Evolutionary conservation across 2,329 filamentous ascomycete genomes (phyloP).

Genomic region (Venturia oleaginea): DNA sequence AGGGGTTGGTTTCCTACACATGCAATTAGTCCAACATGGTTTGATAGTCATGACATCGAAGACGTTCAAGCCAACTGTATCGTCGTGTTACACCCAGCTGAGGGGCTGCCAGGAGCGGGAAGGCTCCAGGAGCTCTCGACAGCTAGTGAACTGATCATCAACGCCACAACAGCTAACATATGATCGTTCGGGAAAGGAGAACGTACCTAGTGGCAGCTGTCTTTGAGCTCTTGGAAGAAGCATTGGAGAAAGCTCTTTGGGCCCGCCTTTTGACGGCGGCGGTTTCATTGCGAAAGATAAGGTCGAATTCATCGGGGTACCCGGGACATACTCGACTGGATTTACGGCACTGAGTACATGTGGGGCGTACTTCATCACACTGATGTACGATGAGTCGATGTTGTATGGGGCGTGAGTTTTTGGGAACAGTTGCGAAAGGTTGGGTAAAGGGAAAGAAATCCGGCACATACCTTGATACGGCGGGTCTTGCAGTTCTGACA

Average conservation of each 20-base stretch:
- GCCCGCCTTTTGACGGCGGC: slow-evolving; percentile 56
- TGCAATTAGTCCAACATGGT: not conserved
- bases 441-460: slow-evolving; percentile 12
- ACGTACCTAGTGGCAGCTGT: slow-evolving; percentile 20
- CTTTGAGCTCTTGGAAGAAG: slow-evolving; percentile 13
- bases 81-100: not conserved
- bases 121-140: not conserved
- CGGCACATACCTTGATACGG: slow-evolving; percentile 56
- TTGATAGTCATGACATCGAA: not conserved
- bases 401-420: not conserved
- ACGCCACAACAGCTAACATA: not conserved
- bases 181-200: slow-evolving; percentile 18
- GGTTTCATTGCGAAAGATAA: slow-evolving; percentile 65
- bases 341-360: slow-evolving; percentile 56
- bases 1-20: slow-evolving; percentile 1
- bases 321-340: slow-evolving; percentile 56
- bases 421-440: not conserved
- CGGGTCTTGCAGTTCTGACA: slow-evolving; percentile 67
- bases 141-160: not conserved
- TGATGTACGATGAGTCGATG: slow-evolving; percentile 23
- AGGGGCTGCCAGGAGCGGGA: not conserved
- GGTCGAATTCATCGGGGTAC: slow-evolving; percentile 62
- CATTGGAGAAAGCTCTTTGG: slow-evolving; percentile 32
- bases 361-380: slow-evolving; percentile 61
- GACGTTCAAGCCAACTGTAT: not conserved